phyloP scores from a whole-genome alignment of 371 early-diverging fungal genomes.

The Mortierella polycephala region DNA sequence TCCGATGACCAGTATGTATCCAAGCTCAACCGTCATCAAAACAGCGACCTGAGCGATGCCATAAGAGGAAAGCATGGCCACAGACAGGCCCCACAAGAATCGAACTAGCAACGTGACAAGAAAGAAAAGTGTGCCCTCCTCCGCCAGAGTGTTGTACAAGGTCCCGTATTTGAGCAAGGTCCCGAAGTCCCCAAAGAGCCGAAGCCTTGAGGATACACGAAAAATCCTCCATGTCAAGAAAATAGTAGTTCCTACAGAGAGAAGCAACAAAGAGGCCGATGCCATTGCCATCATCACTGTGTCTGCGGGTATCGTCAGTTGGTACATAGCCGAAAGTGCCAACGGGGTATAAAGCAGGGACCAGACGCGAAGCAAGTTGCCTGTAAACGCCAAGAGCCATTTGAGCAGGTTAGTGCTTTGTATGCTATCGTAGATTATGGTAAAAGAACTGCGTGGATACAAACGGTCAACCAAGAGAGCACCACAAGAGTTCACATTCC shows the following conservation, averaged over 20 bases:
- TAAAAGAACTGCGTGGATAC: not conserved
- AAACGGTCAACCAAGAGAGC: not conserved
- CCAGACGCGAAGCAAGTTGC: constrained; percentile 51
- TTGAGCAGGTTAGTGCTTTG: too few relatives aligned
- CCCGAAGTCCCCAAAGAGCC: constrained; percentile 57
- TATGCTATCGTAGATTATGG: not conserved
- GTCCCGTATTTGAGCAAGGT: constrained; percentile 62
- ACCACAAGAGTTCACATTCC: not conserved
- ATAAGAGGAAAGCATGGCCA: constrained; percentile 46
- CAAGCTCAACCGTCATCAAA: constrained; percentile 39
- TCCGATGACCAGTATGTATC: constrained; percentile 48
- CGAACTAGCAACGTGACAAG: constrained; percentile 53
- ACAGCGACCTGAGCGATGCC: constrained; percentile 44
- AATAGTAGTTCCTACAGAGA: constrained; percentile 29
- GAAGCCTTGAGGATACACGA: constrained; percentile 13
- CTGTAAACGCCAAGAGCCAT: constrained; percentile 6
- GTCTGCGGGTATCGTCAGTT: constrained; percentile 28
- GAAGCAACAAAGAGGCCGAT: constrained; percentile 27
- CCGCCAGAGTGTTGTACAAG: constrained; percentile 63
- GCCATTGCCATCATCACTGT: constrained; percentile 35
- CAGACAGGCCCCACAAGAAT: constrained; percentile 45
- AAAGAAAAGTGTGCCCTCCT: constrained; percentile 62
- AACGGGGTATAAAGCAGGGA: constrained; percentile 39
- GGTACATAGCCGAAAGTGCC: constrained; percentile 54
- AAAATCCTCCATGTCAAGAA: constrained; percentile 46